Base-by-base conservation (phyloP, 2,329 filamentous ascomycete genomes). In the Talaromyces sp. region DNA sequence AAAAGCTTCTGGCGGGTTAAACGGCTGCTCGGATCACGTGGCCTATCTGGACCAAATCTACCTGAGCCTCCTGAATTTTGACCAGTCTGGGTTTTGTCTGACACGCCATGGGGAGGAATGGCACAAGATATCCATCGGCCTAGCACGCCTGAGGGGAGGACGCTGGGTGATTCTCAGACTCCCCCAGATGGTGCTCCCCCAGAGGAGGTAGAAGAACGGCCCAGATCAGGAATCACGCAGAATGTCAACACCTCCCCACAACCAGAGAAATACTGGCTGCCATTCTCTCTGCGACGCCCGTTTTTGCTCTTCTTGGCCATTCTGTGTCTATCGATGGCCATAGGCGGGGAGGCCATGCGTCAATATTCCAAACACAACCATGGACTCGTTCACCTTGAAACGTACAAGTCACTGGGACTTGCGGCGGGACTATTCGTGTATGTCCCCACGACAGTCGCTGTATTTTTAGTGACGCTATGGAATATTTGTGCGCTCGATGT, bases 401-500 rank as follows among this genome's bases (percentile, higher is more conserved):
- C 51, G 20, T 52, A 54, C 29, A 32, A 45, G 20, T 41, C 48
- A 5, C 37, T 58, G 3, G 43, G 22, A 8, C 41, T 52, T 33
- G 40, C 49, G 0, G 50, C 48, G 20, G 50, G 54, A 9, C 40
- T 53, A 4, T 60, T 55, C 35, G 55, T 48, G 2, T 58, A 61
- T 40, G 30, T 57, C 4, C 61, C 60, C 2, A 55, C 56, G 9
- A 39, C 42, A 5, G 43, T 60, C 35, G 62, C 56, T n/a, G 44
- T 65, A 4, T 1, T 62, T 3, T 55, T 50, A 2, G 49, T 55
- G 29, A 53, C 50, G 3, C 22, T 62, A 11, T 59, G 61, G 56
- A 52, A 57, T 9, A 37, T 61, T 9, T 58, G 48, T 19, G 48
- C 57, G 9, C 54, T 54, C 19, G 62, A 65, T 52, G 56, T 56